Conservation (phyloP, 202 grass and related monocot genomes). For the Alloteropsis angusta region DNA sequence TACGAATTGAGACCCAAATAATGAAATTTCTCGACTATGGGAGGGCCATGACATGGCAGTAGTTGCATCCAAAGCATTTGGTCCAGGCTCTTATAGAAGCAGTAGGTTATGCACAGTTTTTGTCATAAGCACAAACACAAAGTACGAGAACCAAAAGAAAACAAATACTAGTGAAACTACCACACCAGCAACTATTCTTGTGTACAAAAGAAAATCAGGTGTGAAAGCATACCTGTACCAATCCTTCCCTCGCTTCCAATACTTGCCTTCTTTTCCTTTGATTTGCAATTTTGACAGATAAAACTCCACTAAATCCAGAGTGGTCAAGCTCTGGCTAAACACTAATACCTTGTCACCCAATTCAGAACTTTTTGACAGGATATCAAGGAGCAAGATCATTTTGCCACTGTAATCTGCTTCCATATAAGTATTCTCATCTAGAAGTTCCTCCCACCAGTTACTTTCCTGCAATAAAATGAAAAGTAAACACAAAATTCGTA, state of each 20-base stretch:
- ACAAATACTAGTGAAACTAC: neutral
- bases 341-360: slow-evolving; percentile 80
- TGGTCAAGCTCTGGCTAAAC: slow-evolving; percentile 91
- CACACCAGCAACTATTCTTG: neutral
- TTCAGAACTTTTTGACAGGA: slow-evolving; percentile 69
- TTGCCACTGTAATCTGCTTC: slow-evolving; percentile 87
- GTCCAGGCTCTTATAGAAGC: neutral
- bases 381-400: slow-evolving; percentile 93
- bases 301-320: slow-evolving; percentile 85
- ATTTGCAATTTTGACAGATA: slow-evolving; percentile 76
- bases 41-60: neutral
- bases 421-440: slow-evolving; percentile 59
- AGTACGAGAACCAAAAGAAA: neutral
- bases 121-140: neutral
- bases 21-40: neutral
- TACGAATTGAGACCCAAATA: no score
- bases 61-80: slow-evolving; percentile 9
- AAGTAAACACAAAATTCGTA: neutral
- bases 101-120: neutral
- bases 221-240: slow-evolving; percentile 81
- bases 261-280: slow-evolving; percentile 66
- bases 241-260: slow-evolving; percentile 94
- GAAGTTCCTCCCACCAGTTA: slow-evolving; percentile 87
- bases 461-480: slow-evolving; percentile 37
- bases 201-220: slow-evolving; percentile 14